Evolutionary conservation across 2,329 filamentous ascomycete genomes (phyloP).

Genomic region (Cryphonectria japonica): DNA sequence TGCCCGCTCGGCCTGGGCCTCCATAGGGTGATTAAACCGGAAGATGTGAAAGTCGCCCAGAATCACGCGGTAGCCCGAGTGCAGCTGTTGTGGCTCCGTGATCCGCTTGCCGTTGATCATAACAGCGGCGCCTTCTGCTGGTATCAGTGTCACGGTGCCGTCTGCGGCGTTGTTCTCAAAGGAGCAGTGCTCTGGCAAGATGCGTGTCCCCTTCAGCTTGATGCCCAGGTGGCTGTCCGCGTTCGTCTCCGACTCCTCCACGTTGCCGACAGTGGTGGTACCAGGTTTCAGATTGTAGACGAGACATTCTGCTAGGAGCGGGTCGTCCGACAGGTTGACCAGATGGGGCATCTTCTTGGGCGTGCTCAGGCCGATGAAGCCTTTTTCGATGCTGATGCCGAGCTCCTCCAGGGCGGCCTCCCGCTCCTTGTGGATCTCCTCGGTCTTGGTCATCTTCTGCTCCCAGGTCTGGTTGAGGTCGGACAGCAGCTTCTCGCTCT

Average conservation of each 20-base stretch:
- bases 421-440: conserved; percentile 96
- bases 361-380: conserved; percentile 91
- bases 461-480: conserved; percentile 99
- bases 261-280: conserved; percentile 90
- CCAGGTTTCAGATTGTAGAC: conserved; percentile 98
- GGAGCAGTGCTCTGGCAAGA: conserved; percentile 87
- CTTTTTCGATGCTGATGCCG: conserved; percentile 98
- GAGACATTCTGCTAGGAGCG: conserved; percentile 89
- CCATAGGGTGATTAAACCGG: conserved; percentile 95
- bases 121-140: conserved; percentile 87
- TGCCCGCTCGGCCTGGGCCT: conserved; percentile 88
- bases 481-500: conserved; percentile 93
- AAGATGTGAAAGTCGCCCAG: conserved; percentile 99
- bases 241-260: conserved; percentile 86
- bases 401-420: conserved; percentile 94
- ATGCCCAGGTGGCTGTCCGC: conserved; percentile 80
- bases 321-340: conserved; percentile 95
- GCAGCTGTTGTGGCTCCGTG: conserved; percentile 80
- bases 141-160: conserved; percentile 88
- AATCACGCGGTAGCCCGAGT: conserved; percentile 93
- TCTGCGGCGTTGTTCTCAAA: conserved; percentile 83
- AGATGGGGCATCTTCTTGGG: conserved; percentile 99
- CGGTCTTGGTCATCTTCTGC: conserved; percentile 91
- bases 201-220: conserved; percentile 89
- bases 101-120: conserved; percentile 98